Evolutionary conservation across 1,284 basidiomycete species (phyloP), one percentile per base, ranked within the genome.

Genomic region (Malassezia nana): DNA sequence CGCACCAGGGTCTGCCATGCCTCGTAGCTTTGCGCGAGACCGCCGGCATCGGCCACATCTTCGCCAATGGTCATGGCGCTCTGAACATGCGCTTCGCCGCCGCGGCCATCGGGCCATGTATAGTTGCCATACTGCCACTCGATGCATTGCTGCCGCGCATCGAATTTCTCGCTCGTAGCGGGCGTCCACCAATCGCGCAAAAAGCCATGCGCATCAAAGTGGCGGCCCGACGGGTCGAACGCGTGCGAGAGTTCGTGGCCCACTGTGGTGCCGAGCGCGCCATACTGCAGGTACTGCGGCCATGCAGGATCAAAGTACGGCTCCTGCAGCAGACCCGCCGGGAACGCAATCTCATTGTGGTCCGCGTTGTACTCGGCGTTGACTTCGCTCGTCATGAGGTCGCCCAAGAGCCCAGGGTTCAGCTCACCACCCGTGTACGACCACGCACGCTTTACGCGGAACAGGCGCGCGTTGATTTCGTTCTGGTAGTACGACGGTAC

Each of bases 271-370:
- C 69, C 69, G 35, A 69, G 65, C 1, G 67, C 68, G 31, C 90
- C 92, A 64, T 91, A 95, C 46, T 84, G 82, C 55, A 96, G 78
- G 75, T 94, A 92, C 48, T 81, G 79, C 10, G 88, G 89, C 88
- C 89, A 94, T 55, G 83, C 78, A 51, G 82, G 78, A 12, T 82
- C 82, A 79, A 94, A 96, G 81, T 92, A 96, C 0, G 90, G 90
- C 2, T 87, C 84, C 66, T 86, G 88, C 38, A 96, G 77, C 68
- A 96, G 91, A 33, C 92, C 92, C 13, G 92, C 92, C 4, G 92
- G 91, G 79, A 98, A 95, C 15, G 91, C 88, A 55, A 95, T 92
- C 84, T 92, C 76, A 50, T 66, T 72, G 32, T 55, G 58, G 30
- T 64, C 59, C 29, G 68, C 65, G 64, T 53, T 63, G 63, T 70